These are phyloP conservation scores for Mallotus nudiflorus DNA, from an alignment of 345 rosid genomes.

Conservation along the genomic window DNA sequence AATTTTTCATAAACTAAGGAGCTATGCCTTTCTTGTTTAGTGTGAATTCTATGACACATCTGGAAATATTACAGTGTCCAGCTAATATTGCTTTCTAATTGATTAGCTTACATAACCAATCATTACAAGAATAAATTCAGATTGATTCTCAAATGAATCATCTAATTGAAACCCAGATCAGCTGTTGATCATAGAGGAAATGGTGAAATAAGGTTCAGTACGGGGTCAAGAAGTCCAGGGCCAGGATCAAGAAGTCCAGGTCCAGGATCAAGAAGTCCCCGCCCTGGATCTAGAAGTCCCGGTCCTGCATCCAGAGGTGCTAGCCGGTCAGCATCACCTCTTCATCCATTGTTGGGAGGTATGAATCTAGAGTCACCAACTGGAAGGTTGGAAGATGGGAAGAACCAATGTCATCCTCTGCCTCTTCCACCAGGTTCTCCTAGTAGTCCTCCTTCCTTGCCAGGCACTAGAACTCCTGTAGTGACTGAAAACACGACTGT, in stretches of 20 bases:
- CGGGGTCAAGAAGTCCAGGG: constrained; percentile 53
- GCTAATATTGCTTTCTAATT: background rate
- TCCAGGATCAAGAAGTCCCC: constrained; percentile 33
- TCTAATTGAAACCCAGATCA: constrained; percentile 22
- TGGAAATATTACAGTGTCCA: no score
- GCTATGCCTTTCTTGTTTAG: background rate
- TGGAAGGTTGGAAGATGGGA: constrained; percentile 60
- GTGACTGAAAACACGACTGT: constrained; percentile 35
- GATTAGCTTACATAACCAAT: background rate
- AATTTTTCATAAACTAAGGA: background rate
- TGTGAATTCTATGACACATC: no score
- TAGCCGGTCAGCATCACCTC: constrained; percentile 77
- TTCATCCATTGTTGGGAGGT: constrained; percentile 53
- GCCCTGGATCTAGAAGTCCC: constrained; percentile 32
- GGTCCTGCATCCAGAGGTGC: constrained; percentile 50
- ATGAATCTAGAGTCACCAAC: constrained; percentile 61
- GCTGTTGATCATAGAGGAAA: constrained; percentile 46
- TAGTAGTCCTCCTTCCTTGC: constrained; percentile 63
- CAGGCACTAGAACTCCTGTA: constrained; percentile 43
- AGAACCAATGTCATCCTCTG: constrained; percentile 68
- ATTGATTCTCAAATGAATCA: constrained; percentile 15
- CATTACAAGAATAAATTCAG: background rate
- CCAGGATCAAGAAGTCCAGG: constrained; percentile 31
- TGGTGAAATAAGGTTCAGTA: constrained; percentile 41
- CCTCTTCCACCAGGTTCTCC: constrained; percentile 97